A percentile compares a stretch with the other conserved stretches of the same genome.
Evolutionary conservation across 805 yeast species (phyloP).

Genomic region (Pichia phayaonensis): DNA sequence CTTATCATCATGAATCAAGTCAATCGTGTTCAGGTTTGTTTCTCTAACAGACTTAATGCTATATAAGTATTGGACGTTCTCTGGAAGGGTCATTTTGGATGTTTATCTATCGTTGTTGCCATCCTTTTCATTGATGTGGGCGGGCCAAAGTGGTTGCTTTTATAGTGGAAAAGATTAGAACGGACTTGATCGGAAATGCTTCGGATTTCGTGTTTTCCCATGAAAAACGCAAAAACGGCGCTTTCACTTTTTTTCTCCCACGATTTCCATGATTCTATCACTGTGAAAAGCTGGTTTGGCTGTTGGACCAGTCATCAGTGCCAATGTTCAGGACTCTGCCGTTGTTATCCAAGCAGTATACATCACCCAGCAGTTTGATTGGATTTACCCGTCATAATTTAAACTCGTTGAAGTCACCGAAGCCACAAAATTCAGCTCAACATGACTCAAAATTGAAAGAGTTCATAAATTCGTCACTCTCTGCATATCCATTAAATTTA

Average conservation of each 20-base stretch:
- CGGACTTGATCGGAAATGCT: background rate
- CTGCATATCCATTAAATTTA: background rate
- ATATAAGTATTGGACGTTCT: slow-evolving; percentile 30
- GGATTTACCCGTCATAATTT: background rate
- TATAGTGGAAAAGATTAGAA: background rate
- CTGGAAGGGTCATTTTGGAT: slow-evolving; percentile 6
- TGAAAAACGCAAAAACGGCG: background rate
- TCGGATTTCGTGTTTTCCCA: background rate
- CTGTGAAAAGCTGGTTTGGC: no score
- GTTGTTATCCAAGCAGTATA: background rate
- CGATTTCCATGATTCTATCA: background rate
- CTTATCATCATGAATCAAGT: slow-evolving; percentile 31
- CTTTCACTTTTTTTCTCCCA: background rate
- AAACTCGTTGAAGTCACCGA: background rate
- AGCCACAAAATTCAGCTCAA: background rate
- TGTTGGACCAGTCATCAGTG: no score
- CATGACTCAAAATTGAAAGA: background rate
- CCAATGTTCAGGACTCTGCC: background rate
- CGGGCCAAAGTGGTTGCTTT: background rate
- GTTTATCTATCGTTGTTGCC: no score
- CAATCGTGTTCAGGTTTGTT: slow-evolving; percentile 37
- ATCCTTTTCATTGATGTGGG: no score
- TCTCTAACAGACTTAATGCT: slow-evolving; percentile 52
- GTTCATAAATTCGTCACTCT: background rate
- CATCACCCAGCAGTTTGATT: background rate